Percentiles rank a stretch among this genome's conserved stretches.
Conservation (phyloP, 2,329 filamentous ascomycete genomes). For the Aspergillus alliaceus region DNA sequence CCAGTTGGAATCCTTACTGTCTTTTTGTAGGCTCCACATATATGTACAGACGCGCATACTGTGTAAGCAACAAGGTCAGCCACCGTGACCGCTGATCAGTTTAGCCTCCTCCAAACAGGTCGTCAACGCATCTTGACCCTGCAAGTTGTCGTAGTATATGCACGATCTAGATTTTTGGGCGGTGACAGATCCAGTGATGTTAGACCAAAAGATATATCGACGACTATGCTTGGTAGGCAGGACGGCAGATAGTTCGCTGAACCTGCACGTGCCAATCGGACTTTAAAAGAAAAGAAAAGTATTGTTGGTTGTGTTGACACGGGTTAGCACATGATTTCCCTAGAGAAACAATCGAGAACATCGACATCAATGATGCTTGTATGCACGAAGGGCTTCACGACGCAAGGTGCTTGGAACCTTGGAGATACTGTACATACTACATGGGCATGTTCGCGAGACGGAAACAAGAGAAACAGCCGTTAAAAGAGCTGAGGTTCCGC, state of each 20-base stretch:
- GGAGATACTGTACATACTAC: not conserved
- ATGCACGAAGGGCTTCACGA: not conserved
- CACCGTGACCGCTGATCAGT: not conserved
- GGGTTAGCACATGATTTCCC: not conserved
- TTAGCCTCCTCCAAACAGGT: not conserved
- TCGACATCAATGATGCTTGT: not conserved
- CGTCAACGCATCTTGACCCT: not conserved
- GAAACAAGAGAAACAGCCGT: not conserved
- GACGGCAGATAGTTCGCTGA: too few relatives aligned
- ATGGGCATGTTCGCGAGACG: conserved; percentile 2
- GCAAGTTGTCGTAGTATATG: not conserved
- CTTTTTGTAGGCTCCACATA: not conserved
- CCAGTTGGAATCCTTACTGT: not conserved
- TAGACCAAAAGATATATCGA: not conserved
- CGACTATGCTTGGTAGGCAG: not conserved
- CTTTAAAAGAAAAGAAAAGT: too few relatives aligned
- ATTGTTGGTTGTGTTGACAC: too few relatives aligned
- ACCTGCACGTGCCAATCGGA: too few relatives aligned
- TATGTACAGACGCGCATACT: not conserved
- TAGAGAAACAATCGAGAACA: too few relatives aligned
- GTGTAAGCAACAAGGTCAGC: not conserved
- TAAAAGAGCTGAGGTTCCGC: conserved; percentile 4
- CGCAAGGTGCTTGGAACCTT: not conserved
- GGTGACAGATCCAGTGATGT: not conserved
- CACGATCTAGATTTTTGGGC: not conserved